Evolutionary conservation across 75 land plant genomes (phyloP).

Genomic region (Ceratopteris richardii): DNA sequence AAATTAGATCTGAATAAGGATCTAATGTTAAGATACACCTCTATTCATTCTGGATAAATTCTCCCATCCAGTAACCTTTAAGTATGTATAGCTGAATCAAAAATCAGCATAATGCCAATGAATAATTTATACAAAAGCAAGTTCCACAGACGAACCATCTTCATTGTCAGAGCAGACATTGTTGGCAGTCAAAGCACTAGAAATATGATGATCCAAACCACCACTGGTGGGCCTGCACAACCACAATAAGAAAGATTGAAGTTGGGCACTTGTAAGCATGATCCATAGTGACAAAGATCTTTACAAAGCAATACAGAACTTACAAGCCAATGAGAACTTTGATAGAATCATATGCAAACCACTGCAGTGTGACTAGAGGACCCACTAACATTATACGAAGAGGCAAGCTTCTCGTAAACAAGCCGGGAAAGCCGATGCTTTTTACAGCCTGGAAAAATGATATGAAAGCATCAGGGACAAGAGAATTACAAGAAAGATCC

Average conservation of each 20-base stretch:
- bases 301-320: conserved; percentile 25
- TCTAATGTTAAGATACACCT: no score
- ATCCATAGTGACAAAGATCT: background rate
- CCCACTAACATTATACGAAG: conserved; percentile 72
- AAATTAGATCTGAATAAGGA: no score
- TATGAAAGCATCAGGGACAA: no score
- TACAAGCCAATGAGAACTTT: conserved; percentile 86
- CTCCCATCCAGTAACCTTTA: no score
- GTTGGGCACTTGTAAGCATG: background rate
- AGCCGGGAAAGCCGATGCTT: conserved; percentile 57
- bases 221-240: conserved; percentile 4
- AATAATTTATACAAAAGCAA: background rate
- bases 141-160: background rate
- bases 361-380: conserved; percentile 78
- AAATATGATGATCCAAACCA: conserved; percentile 4
- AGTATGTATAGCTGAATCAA: no score
- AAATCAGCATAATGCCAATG: no score
- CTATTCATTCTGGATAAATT: no score
- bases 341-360: conserved; percentile 82
- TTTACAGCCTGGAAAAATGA: conserved; percentile 60
- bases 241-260: background rate
- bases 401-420: conserved; percentile 93
- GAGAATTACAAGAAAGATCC: no score
- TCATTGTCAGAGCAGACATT: background rate
- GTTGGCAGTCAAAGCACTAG: background rate